A percentile compares a stretch with the other conserved stretches of the same genome.
These are phyloP conservation scores for Fusarium caatingaense DNA, from an alignment of 2,329 filamentous ascomycete species.

Conservation along the genomic window DNA sequence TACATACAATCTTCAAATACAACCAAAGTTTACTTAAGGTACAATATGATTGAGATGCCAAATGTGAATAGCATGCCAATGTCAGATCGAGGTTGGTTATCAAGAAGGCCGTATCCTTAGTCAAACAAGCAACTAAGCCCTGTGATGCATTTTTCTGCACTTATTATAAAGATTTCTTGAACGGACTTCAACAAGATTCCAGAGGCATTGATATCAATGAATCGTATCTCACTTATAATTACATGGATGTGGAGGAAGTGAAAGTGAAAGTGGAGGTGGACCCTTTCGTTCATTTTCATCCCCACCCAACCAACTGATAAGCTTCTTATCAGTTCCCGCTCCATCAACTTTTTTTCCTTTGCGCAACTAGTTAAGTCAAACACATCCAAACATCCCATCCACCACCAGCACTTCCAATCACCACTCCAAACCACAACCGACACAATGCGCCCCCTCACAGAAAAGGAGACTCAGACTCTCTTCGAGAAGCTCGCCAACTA, in stretches of 20 bases:
- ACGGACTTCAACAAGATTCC: background rate
- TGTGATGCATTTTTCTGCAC: background rate
- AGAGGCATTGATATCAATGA: background rate
- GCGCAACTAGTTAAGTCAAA: conserved; percentile 5
- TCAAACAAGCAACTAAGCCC: background rate
- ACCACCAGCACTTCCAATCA: conserved; percentile 13
- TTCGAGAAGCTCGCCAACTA: conserved; percentile 96
- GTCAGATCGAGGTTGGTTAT: background rate
- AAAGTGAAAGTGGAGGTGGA: conserved; percentile 2
- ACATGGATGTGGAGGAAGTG: background rate
- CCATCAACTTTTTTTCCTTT: conserved; percentile 41
- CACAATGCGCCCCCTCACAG: conserved; percentile 84
- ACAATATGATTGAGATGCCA: background rate
- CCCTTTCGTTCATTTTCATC: background rate
- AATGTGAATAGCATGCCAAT: background rate
- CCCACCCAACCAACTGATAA: conserved; percentile 28
- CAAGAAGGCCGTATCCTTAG: background rate
- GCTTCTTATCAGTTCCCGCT: conserved; percentile 37
- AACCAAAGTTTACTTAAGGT: background rate
- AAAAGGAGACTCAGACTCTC: conserved; percentile 81
- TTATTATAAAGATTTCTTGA: no score
- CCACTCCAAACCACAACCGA: background rate
- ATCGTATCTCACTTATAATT: background rate
- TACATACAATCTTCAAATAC: background rate
- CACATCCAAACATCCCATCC: conserved; percentile 16